These are phyloP conservation scores for Thalia dealbata DNA, from an alignment of 176 grass and related monocot species.

Conservation along the genomic window DNA sequence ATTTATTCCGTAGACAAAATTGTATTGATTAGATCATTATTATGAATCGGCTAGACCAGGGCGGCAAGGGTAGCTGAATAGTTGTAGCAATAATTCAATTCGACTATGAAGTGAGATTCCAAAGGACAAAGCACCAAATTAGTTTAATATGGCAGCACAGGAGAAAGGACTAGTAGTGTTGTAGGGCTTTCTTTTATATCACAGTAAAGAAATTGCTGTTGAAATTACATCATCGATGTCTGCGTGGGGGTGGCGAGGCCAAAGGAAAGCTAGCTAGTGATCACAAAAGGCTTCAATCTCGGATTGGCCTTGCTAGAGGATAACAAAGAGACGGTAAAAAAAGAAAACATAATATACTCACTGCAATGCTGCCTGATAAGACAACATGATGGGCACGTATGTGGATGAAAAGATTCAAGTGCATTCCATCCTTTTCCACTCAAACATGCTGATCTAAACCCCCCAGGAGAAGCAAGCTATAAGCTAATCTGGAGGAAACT, in stretches of 20 bases:
- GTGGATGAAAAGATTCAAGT: not conserved
- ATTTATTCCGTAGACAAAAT: too few relatives aligned
- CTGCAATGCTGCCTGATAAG: constrained; percentile 32
- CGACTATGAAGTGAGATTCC: not conserved
- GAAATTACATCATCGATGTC: not conserved
- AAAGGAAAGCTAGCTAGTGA: not conserved
- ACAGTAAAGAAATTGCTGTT: not conserved
- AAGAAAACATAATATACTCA: not conserved
- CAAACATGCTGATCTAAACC: not conserved
- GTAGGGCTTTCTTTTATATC: too few relatives aligned
- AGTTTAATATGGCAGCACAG: not conserved
- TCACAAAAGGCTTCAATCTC: not conserved
- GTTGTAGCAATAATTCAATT: too few relatives aligned
- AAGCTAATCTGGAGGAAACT: not conserved
- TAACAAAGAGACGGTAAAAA: not conserved
- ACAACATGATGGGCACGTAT: constrained; percentile 41
- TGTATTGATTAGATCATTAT: too few relatives aligned
- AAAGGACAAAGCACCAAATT: not conserved
- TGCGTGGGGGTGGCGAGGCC: not conserved
- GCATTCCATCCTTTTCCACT: constrained; percentile 5
- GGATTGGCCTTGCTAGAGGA: not conserved
- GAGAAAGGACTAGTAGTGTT: too few relatives aligned
- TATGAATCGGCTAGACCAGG: too few relatives aligned
- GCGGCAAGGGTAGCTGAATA: too few relatives aligned
- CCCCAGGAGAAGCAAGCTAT: not conserved